Percentiles rank a stretch among this genome's conserved stretches.
phyloP scores from a whole-genome alignment of 2,329 filamentous ascomycete genomes.

The Plectosphaerella sp. region DNA sequence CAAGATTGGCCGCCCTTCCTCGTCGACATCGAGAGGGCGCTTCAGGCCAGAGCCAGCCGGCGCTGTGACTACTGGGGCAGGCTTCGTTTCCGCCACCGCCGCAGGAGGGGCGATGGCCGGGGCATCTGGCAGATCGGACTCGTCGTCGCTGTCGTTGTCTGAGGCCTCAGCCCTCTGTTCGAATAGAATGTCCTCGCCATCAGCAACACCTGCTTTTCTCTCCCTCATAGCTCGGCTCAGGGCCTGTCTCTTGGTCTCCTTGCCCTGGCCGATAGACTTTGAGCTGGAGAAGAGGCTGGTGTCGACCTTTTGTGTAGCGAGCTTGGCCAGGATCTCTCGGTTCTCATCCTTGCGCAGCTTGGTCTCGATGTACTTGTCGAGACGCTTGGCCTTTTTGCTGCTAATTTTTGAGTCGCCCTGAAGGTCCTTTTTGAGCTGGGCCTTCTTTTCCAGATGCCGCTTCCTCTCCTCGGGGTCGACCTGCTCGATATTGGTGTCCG shows the following conservation, averaged over 20 bases:
- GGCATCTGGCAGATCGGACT: neutral
- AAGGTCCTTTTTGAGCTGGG: constrained; percentile 49
- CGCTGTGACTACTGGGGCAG: neutral
- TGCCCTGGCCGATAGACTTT: constrained; percentile 67
- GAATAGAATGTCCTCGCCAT: constrained; percentile 52
- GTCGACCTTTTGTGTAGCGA: constrained; percentile 75
- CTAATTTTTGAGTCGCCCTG: constrained; percentile 52
- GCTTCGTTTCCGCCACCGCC: neutral
- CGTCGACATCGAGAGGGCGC: constrained; percentile 74
- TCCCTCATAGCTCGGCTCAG: constrained; percentile 61
- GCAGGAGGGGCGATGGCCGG: constrained; percentile 9
- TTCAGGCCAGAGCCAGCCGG: constrained; percentile 75
- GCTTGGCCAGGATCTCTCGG: constrained; percentile 73
- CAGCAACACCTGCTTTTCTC: constrained; percentile 56
- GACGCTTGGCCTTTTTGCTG: constrained; percentile 61
- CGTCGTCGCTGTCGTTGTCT: constrained; percentile 18
- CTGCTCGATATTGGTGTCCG: constrained; percentile 52
- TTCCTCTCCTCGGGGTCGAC: constrained; percentile 42
- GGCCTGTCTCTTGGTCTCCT: constrained; percentile 68
- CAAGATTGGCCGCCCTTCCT: constrained; percentile 75
- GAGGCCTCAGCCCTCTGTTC: constrained; percentile 27
- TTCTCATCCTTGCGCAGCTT: constrained; percentile 96
- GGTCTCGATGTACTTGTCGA: constrained; percentile 73
- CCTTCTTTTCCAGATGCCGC: constrained; percentile 50
- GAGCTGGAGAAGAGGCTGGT: constrained; percentile 77